phyloP scores from a whole-genome alignment of 306 rosid species.

The Citrullus amarus region DNA sequence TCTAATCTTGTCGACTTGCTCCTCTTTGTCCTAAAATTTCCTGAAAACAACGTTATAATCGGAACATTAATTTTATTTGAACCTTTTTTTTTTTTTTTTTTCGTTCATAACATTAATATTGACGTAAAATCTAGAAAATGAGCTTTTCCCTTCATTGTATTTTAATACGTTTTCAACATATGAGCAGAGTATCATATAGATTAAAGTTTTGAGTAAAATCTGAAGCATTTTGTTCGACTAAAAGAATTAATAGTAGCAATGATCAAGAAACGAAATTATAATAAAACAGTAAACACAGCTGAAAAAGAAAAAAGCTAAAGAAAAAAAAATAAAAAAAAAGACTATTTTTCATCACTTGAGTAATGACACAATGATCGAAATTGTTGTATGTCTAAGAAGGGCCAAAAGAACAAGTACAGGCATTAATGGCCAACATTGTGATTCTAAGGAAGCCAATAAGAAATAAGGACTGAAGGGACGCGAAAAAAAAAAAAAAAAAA shows the following conservation, averaged over 20 bases:
- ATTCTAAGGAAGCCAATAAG: not conserved
- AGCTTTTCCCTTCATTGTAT: not conserved
- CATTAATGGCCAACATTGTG: not conserved
- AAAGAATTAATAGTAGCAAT: too few species aligned
- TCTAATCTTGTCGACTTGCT: not conserved
- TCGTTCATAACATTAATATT: too few species aligned
- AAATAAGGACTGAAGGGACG: not conserved
- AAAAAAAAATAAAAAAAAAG: not conserved
- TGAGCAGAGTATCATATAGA: too few species aligned
- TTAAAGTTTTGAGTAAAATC: not conserved
- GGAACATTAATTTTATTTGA: not conserved
- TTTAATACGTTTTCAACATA: too few species aligned
- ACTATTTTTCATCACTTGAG: not conserved
- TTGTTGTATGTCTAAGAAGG: not conserved
- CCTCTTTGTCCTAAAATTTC: not conserved
- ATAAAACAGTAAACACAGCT: not conserved
- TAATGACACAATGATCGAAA: not conserved
- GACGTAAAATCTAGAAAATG: not conserved
- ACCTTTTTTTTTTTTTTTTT: too few species aligned
- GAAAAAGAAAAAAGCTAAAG: not conserved
- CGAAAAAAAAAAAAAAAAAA: not conserved
- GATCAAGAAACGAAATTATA: too few species aligned
- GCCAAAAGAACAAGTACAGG: not conserved
- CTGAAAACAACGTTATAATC: not conserved
- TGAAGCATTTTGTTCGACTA: too few species aligned